A percentile compares a stretch with the other conserved stretches of the same genome.
phyloP scores from a whole-genome alignment of 768 basidiomycete species.

The Mrakia frigida region DNA sequence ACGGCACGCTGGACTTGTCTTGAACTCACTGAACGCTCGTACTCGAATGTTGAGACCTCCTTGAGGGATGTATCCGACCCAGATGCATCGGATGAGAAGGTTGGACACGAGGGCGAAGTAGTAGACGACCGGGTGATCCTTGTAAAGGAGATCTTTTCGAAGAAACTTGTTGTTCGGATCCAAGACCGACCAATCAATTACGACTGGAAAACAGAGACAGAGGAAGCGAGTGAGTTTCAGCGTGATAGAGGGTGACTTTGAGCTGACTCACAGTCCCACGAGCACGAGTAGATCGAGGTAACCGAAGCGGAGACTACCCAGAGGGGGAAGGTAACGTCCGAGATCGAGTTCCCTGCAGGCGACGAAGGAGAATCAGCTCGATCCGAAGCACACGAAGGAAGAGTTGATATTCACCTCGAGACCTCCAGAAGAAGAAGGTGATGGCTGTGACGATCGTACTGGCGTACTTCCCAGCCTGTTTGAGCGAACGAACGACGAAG shows the following conservation, averaged over 20 bases:
- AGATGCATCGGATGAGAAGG: conserved; percentile 69
- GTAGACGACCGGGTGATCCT: conserved; percentile 32
- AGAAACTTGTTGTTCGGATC: conserved; percentile 53
- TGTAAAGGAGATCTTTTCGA: conserved; percentile 68
- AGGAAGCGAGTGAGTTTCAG: neutral
- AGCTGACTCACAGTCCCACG: conserved; percentile 61
- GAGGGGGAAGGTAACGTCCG: conserved; percentile 54
- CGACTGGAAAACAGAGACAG: conserved; percentile 51
- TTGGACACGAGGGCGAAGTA: conserved; percentile 57
- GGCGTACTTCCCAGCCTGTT: conserved; percentile 59
- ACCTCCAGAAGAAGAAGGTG: conserved; percentile 74
- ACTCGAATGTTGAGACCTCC: conserved; percentile 17
- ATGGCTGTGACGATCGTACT: conserved; percentile 36
- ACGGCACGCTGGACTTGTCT: no score
- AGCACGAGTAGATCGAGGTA: conserved; percentile 63
- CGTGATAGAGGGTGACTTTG: neutral
- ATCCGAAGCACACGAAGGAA: neutral
- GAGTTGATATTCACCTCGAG: conserved; percentile 49
- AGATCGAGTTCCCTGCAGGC: conserved; percentile 45
- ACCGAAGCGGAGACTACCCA: conserved; percentile 63
- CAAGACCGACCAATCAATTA: conserved; percentile 78
- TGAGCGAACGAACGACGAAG: neutral
- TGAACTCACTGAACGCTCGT: conserved; percentile 11
- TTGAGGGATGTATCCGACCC: conserved; percentile 53
- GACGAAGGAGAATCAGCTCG: neutral